phyloP scores from a whole-genome alignment of 805 yeast genomes.

The Kodamaea kakaduensis region DNA sequence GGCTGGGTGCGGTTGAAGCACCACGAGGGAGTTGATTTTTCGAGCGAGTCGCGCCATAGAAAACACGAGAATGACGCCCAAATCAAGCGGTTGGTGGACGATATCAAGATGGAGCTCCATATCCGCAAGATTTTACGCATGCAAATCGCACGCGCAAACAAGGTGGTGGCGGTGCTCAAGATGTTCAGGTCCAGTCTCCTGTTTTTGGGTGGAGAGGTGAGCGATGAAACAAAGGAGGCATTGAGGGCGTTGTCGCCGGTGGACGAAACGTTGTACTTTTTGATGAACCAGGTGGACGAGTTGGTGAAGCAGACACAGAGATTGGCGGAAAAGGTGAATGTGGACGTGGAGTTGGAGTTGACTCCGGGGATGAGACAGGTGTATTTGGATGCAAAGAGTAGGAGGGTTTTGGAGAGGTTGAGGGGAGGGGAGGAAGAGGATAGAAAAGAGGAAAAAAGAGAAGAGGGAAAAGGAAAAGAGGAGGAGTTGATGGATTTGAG shows the following conservation, averaged over 20 bases:
- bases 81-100: constrained; percentile 30
- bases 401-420: constrained; percentile 24
- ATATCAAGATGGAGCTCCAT: constrained; percentile 42
- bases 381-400: constrained; percentile 38
- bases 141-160: constrained; percentile 37
- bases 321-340: constrained; percentile 23
- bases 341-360: constrained; percentile 23
- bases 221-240: constrained; percentile 21
- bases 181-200: constrained; percentile 28
- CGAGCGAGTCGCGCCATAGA: constrained; percentile 2
- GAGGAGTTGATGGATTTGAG: background rate
- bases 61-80: constrained; percentile 24
- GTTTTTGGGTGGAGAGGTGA: constrained; percentile 21
- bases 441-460: background rate
- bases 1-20: constrained; percentile 70
- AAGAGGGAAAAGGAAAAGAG: background rate
- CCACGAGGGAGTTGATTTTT: constrained; percentile 50
- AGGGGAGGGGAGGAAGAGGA: constrained; percentile 9
- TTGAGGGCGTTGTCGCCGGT: constrained; percentile 40
- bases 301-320: constrained; percentile 27
- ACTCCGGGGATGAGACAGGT: constrained; percentile 33
- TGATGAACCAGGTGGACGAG: constrained; percentile 41
- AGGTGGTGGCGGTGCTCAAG: constrained; percentile 29
- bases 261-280: constrained; percentile 44
- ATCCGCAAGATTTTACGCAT: constrained; percentile 38